Base-by-base conservation (phyloP, 2,329 filamentous ascomycete species). In the Rhexocercosporidium sp. region DNA sequence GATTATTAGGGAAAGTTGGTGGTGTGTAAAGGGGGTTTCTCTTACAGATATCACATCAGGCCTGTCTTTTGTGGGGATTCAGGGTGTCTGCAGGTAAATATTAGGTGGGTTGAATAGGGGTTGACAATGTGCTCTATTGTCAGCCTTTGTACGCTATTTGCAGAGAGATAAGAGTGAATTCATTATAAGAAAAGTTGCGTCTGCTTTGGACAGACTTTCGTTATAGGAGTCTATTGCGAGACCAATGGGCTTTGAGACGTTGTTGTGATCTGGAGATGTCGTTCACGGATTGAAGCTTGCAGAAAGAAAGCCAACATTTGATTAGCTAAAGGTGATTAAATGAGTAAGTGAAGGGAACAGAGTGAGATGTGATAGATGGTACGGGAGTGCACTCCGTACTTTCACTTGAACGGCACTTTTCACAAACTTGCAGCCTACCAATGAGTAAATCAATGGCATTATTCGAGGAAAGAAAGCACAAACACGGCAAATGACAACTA, bases 11-110 rank as follows among this genome's bases (percentile, higher is more conserved):
- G 18, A 14, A 2, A 8, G 29, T 22, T 49, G 53, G 25, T 66
- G 18, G 12, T 56, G 39, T 22, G 27, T 41, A 37, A 18, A 53
- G 49, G 56, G 34, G n/a, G 47, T 51, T 27, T 18, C 20, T 20
- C 14, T 37, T 49, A 22, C 9, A 44, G 29, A 39, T 37, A 11
- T 41, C 39, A 59, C 56, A 64, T 54, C n/a, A 4, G 16, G 4
- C 11, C 7, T 31, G 47, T 46, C 54, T 51, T 41, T 65, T 29
- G 39, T 29, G 14, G 12, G 53, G 65, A 68, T 65, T 27, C 25
- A 60, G 68, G 70, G 37, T 68, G 68, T 68, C 70, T 64, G 68
- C 70, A 72, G 66, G 20, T 3, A 41, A 44, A 62, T 54, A 51
- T 25, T 20, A 54, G 12, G 5, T 34, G n/a, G 49, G 25, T 51